Percentiles rank a stretch among this genome's conserved stretches.
Conservation (phyloP, 768 basidiomycete species). For the Boletus vermiculosoides region DNA sequence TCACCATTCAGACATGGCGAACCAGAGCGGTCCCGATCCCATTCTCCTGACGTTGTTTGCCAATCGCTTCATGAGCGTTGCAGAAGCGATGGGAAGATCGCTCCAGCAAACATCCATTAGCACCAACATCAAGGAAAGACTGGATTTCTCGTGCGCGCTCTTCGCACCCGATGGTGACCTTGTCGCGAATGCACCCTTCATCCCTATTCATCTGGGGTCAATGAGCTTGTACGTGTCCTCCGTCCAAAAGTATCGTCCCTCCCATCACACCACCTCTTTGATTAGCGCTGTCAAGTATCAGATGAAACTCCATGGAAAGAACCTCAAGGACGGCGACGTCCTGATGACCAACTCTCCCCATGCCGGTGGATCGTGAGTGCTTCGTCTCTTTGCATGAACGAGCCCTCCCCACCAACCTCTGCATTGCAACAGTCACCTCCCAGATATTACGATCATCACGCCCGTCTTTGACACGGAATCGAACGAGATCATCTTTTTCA, state of each 20-base stretch:
- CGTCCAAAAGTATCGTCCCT: not conserved
- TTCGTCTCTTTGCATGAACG: not conserved
- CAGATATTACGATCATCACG: constrained; percentile 91
- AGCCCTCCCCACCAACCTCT: not conserved
- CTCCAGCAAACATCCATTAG: constrained; percentile 87
- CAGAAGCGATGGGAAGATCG: constrained; percentile 92
- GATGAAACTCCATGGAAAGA: constrained; percentile 70
- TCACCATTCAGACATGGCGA: constrained; percentile 13
- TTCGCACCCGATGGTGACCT: constrained; percentile 94
- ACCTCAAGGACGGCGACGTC: constrained; percentile 86
- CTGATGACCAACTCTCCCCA: constrained; percentile 90
- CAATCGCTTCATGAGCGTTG: constrained; percentile 97
- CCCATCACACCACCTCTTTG: not conserved
- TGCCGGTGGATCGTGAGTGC: constrained; percentile 81
- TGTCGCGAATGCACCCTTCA: constrained; percentile 92
- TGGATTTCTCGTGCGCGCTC: constrained; percentile 93
- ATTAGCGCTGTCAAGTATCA: constrained; percentile 83
- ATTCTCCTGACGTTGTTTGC: constrained; percentile 90
- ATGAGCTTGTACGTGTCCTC: constrained; percentile 79
- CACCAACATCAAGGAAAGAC: constrained; percentile 94
- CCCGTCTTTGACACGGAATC: constrained; percentile 75
- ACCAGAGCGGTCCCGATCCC: constrained; percentile 61
- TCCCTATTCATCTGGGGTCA: constrained; percentile 82
- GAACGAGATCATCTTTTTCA: constrained; percentile 84
- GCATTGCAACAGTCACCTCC: constrained; percentile 51